These are phyloP conservation scores for Lagerstroemia speciosa DNA, from an alignment of 345 rosid genomes.

Conservation along the genomic window DNA sequence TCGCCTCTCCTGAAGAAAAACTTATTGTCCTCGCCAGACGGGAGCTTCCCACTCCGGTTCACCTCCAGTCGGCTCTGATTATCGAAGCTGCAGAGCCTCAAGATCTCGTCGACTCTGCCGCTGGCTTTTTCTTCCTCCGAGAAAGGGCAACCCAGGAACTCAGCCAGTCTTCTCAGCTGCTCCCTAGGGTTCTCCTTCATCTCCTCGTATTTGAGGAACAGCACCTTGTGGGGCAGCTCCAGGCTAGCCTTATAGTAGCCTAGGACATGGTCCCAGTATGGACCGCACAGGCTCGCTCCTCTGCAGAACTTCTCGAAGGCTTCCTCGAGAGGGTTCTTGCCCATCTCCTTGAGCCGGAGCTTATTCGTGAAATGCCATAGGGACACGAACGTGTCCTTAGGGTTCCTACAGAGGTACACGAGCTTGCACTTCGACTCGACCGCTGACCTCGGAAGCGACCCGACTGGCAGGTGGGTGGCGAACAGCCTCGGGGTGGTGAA, in stretches of 20 bases:
- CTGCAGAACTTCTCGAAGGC: constrained; percentile 12
- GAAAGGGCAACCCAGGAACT: constrained; percentile 11
- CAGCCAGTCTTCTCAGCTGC: constrained; percentile 13
- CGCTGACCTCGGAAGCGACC: constrained; percentile 10
- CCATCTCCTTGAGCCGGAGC: constrained; percentile 2
- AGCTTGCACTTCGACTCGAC: constrained; percentile 11
- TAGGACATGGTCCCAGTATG: constrained; percentile 14
- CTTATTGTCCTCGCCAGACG: neutral
- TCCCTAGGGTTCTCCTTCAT: neutral
- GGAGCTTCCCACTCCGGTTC: constrained; percentile 7
- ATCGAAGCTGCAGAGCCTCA: constrained; percentile 5
- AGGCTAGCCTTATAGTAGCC: constrained; percentile 13
- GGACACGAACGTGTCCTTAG: constrained; percentile 15
- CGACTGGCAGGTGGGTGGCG: constrained; percentile 7
- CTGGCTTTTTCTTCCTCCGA: neutral
- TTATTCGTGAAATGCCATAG: constrained; percentile 16
- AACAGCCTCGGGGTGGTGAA: constrained; percentile 11
- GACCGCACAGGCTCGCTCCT: constrained; percentile 10
- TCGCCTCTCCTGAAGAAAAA: constrained; percentile 7
- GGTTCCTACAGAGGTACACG: constrained; percentile 14
- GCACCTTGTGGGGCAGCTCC: constrained; percentile 12
- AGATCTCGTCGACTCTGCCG: constrained; percentile 1
- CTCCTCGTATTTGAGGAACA: constrained; percentile 14
- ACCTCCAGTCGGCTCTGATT: constrained; percentile 9
- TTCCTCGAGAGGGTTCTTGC: constrained; percentile 7